Evolutionary conservation across 164 flowering plant species (phyloP), one percentile per base, ranked within the genome.

Genomic region (Brasenia schreberi): DNA sequence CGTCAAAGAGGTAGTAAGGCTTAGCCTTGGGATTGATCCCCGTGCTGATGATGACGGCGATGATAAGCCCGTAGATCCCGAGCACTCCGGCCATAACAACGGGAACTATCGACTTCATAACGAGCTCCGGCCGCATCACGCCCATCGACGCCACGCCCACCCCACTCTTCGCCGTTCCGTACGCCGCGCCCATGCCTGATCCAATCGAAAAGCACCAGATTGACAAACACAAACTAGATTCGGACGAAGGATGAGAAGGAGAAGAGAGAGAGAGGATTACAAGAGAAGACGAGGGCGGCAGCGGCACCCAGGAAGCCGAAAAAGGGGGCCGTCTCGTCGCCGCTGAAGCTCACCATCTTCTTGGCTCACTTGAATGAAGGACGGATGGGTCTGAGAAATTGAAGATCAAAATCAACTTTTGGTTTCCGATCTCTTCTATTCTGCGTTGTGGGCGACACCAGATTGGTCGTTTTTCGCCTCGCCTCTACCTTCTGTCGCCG

Each of bases 91-190:
- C 96, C 96, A 89, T 89, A 76, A 89, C 96, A 49, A 89, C 96
- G 0, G 96, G 96, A 19, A 89, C 93, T 68, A 89, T 89, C 6
- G 96, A 89, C 71, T 89, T 89, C 96, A 89, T 89, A 60, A 89
- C 96, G 67, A 89, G 76, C 84, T 89, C 91, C 1, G 96, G 96
- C 74, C 96, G 84, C 96, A 89, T 89, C 70, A 89, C 96, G n/a
- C 96, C 96, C 96, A 89, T 89, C 16, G 93, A 89, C 0, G 96
- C 93, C 72, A 89, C 96, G 17, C 96, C 96, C 6, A 89, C 96
- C 18, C 96, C 93, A 66, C 96, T 89, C 81, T 89, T 89, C 7
- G 93, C 96, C 2, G 96, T 89, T 19, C 96, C 96, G 71, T 89
- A 89, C 7, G 96, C 96, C 14, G 96, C 96, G 73, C 96, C 96